phyloP scores from a whole-genome alignment of 805 yeast species.

The Torulaspora indica region DNA sequence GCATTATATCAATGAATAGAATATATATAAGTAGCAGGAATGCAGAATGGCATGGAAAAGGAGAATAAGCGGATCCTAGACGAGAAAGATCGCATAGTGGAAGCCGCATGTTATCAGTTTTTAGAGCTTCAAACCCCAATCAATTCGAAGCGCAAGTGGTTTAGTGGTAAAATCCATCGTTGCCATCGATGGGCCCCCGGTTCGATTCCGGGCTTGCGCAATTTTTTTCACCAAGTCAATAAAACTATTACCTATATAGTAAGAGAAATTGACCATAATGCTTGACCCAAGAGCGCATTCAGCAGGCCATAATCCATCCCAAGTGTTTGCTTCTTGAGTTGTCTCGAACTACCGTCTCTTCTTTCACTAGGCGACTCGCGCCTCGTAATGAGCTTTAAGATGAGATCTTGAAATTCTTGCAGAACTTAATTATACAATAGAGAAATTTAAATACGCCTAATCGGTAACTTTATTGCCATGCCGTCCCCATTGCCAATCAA shows the following conservation, averaged over 20 bases:
- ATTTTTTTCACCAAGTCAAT: too few relatives aligned
- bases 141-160: constrained; percentile 21
- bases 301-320: background rate
- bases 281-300: background rate
- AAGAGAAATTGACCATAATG: too few relatives aligned
- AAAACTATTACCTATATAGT: too few relatives aligned
- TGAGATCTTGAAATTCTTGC: background rate
- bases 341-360: background rate
- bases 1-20: background rate
- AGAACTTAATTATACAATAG: too few relatives aligned
- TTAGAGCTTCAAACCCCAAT: background rate
- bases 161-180: constrained; percentile 29
- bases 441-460: background rate
- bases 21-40: background rate
- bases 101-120: too few relatives aligned
- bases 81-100: too few relatives aligned
- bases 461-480: constrained; percentile 10
- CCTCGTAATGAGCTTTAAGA: background rate
- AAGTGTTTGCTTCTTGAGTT: background rate
- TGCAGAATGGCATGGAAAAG: too few relatives aligned
- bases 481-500: constrained; percentile 25
- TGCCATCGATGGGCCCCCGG: constrained; percentile 31
- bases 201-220: constrained; percentile 31
- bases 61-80: too few relatives aligned
- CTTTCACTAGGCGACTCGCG: constrained; percentile 1